Evolutionary conservation across 768 basidiomycete species (phyloP).

Genomic region (Agrocybe pediades): DNA sequence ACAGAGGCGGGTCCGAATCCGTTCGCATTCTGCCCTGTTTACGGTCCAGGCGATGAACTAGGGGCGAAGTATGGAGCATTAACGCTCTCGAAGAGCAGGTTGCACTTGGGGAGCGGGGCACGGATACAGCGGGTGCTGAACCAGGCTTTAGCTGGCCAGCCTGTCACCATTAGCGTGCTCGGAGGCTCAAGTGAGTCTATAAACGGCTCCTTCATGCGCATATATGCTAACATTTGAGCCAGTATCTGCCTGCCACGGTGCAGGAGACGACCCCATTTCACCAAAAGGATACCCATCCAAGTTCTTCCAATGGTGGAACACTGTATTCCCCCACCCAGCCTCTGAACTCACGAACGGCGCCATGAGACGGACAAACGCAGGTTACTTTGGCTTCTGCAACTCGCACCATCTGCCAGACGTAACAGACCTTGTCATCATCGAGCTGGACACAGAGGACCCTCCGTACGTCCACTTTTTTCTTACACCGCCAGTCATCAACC

Average conservation of each 20-base stretch:
- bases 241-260: conserved; percentile 95
- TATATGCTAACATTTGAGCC: conserved; percentile 9
- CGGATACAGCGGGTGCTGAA: conserved; percentile 82
- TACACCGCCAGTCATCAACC: not conserved
- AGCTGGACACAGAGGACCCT: conserved; percentile 90
- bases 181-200: conserved; percentile 77
- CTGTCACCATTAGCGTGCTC: conserved; percentile 86
- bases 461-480: conserved; percentile 53
- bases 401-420: conserved; percentile 91
- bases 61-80: conserved; percentile 78
- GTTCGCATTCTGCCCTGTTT: conserved; percentile 90
- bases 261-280: conserved; percentile 88
- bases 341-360: conserved; percentile 98
- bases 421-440: conserved; percentile 93
- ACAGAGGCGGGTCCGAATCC: conserved; percentile 62
- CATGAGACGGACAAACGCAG: conserved; percentile 87
- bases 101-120: conserved; percentile 80
- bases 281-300: conserved; percentile 88
- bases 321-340: conserved; percentile 96
- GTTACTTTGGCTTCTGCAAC: conserved; percentile 95
- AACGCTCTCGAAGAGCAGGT: conserved; percentile 69
- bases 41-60: conserved; percentile 80
- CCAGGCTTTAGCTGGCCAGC: conserved; percentile 81
- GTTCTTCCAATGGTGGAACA: conserved; percentile 98
- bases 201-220: not conserved